Base-by-base conservation (phyloP, 2,329 filamentous ascomycete species). In the Curvularia hawaiiensis region DNA sequence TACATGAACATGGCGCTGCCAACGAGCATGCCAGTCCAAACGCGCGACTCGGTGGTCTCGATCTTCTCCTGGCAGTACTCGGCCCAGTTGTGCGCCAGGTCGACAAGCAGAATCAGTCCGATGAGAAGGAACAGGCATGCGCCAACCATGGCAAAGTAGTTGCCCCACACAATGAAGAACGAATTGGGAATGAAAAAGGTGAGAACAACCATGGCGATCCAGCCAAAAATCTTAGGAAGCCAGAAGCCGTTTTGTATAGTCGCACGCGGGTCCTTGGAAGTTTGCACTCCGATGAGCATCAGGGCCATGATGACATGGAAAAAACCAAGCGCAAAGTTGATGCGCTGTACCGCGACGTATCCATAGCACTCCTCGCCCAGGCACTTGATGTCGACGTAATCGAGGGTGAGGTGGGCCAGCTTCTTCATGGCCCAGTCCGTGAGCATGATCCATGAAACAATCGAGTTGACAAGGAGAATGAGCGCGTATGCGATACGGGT, bases 401-500 rank as follows among this genome's bases (percentile, higher is more conserved):
- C 92, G 64, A 99, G 84, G 12, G 92, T 95, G 53, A 98, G 83
- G 64, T 96, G 87, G 78, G 98, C 88, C 6, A 99, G 84, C 76
- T 98, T 98, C 71, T 97, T 91, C 74, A 99, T 91, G 33, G 95
- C 95, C 95, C 95, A 99, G 52, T 92, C 91, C 22, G 95, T 99
- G 80, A 99, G 92, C 92, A 98, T 97, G 68, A 99, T 91, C 95
- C 95, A 99, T 35, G 95, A 94, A 50, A 98, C 77, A 64, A 98
- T 97, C 58, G 94, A 97, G 84, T 99, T 99, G 78, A 98, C 80
- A 65, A 99, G 88, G 54, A 99, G 90, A 62, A 99, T 89, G 72
- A 98, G 86, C 63, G 95, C 93, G 76, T 97, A 97, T 72, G 91
- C 94, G 80, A 98, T 96, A 82, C 95, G 91, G 66, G 95, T 99